phyloP scores from a whole-genome alignment of 2,329 filamentous ascomycete genomes.

The Aspergillus sp. region DNA sequence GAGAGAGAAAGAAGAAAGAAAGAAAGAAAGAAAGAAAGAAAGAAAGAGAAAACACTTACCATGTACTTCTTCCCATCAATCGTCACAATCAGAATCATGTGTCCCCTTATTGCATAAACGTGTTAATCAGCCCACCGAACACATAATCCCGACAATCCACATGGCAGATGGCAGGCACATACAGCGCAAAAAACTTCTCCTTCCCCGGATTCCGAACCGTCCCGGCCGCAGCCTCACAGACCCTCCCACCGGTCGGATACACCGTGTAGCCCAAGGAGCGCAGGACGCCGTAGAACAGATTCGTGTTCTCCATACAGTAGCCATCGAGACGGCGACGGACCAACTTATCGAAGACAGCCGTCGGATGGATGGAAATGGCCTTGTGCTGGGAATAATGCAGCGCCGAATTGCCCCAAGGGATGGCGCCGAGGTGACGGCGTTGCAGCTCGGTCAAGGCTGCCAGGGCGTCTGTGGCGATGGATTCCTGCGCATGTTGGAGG shows the following conservation, averaged over 20 bases:
- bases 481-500: slow-evolving; percentile 27
- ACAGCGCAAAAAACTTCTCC: slow-evolving; percentile 51
- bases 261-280: slow-evolving; percentile 53
- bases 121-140: neutral
- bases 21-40: neutral
- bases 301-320: slow-evolving; percentile 63
- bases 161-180: slow-evolving; percentile 11
- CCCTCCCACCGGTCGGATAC: slow-evolving; percentile 57
- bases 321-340: slow-evolving; percentile 53
- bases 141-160: neutral
- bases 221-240: slow-evolving; percentile 34
- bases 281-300: slow-evolving; percentile 53
- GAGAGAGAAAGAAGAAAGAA: neutral
- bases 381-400: slow-evolving; percentile 56
- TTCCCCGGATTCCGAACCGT: slow-evolving; percentile 22
- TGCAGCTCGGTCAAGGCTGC: slow-evolving; percentile 36
- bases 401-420: slow-evolving; percentile 59
- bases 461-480: slow-evolving; percentile 31
- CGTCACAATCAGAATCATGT: slow-evolving; percentile 63
- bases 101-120: slow-evolving; percentile 36
- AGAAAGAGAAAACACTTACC: slow-evolving; percentile 22
- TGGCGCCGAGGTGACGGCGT: slow-evolving; percentile 45
- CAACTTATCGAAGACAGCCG: slow-evolving; percentile 55
- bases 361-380: slow-evolving; percentile 49
- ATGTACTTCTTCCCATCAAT: slow-evolving; percentile 49